These are phyloP conservation scores for Gaeumannomyces tritici DNA, from an alignment of 2,329 filamentous ascomycete genomes.

Conservation along the genomic window DNA sequence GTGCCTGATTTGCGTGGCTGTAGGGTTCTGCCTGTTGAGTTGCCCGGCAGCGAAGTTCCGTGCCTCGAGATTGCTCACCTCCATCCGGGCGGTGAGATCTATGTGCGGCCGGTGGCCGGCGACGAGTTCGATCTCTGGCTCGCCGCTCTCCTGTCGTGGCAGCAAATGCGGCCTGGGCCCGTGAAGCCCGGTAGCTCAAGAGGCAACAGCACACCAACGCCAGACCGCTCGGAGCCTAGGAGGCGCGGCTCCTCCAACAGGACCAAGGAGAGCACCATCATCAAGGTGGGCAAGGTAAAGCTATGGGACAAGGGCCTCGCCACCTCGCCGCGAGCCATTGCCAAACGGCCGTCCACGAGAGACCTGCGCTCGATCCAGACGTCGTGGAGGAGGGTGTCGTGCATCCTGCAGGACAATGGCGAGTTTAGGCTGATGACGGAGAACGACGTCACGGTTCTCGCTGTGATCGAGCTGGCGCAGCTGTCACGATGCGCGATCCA, in stretches of 20 bases:
- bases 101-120: slow-evolving; percentile 53
- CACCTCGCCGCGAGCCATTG: slow-evolving; percentile 43
- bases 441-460: slow-evolving; percentile 69
- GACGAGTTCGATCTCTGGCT: slow-evolving; percentile 72
- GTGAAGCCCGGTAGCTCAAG: slow-evolving; percentile 41
- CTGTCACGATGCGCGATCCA: slow-evolving; percentile 86
- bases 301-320: slow-evolving; percentile 75
- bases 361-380: slow-evolving; percentile 43
- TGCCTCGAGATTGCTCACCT: slow-evolving; percentile 47
- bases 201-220: slow-evolving; percentile 20
- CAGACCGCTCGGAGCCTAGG: slow-evolving; percentile 31
- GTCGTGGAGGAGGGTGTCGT: slow-evolving; percentile 82
- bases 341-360: slow-evolving; percentile 46
- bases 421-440: slow-evolving; percentile 87
- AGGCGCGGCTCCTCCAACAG: slow-evolving; percentile 28
- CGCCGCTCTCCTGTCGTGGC: slow-evolving; percentile 72
- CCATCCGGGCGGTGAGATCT: slow-evolving; percentile 47
- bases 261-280: slow-evolving; percentile 67
- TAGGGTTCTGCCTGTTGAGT: slow-evolving; percentile 49
- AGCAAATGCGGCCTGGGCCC: slow-evolving; percentile 56
- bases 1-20: slow-evolving; percentile 69
- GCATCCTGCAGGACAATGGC: slow-evolving; percentile 88
- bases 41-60: slow-evolving; percentile 29
- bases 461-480: slow-evolving; percentile 78
- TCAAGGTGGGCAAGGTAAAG: slow-evolving; percentile 88